Conservation (phyloP, 495 filamentous ascomycete species). For the Oleoguttula mirabilis region DNA sequence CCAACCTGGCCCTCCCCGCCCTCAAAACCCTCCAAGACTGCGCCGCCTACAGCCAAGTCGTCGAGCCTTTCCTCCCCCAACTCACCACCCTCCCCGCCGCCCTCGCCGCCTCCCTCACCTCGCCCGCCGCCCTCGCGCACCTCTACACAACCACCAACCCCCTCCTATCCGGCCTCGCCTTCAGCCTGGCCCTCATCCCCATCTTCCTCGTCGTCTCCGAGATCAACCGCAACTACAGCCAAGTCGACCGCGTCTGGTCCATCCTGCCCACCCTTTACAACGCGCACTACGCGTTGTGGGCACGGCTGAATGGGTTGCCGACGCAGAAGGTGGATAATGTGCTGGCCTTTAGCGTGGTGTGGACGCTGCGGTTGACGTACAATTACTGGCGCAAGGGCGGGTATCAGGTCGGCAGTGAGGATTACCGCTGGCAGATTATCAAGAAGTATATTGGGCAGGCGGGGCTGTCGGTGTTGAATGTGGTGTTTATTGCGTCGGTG, state of each 20-base stretch:
- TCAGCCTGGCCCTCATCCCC: constrained; percentile 54
- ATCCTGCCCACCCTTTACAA: constrained; percentile 79
- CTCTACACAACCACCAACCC: constrained; percentile 86
- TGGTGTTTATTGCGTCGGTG: constrained; percentile 71
- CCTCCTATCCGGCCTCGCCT: constrained; percentile 58
- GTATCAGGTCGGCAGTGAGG: constrained; percentile 74
- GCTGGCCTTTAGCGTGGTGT: constrained; percentile 55
- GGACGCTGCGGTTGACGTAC: constrained; percentile 88
- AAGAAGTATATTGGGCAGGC: constrained; percentile 38
- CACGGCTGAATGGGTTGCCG: constrained; percentile 59
- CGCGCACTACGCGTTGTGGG: constrained; percentile 74
- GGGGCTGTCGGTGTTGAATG: constrained; percentile 72
- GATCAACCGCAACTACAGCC: constrained; percentile 83
- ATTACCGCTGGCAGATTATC: constrained; percentile 75
- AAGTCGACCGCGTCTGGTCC: constrained; percentile 87
- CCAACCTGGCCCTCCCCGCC: constrained; percentile 42
- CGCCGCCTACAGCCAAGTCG: constrained; percentile 56
- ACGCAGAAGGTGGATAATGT: constrained; percentile 62
- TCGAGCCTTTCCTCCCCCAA: constrained; percentile 66
- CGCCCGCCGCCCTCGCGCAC: constrained; percentile 42
- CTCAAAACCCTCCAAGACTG: constrained; percentile 58
- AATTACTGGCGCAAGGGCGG: constrained; percentile 98
- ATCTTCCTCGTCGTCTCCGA: constrained; percentile 65
- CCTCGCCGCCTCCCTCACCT: constrained; percentile 44
- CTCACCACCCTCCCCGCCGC: constrained; percentile 57